Conservation (phyloP, 768 basidiomycete species). For the Tulasnella sp. region DNA sequence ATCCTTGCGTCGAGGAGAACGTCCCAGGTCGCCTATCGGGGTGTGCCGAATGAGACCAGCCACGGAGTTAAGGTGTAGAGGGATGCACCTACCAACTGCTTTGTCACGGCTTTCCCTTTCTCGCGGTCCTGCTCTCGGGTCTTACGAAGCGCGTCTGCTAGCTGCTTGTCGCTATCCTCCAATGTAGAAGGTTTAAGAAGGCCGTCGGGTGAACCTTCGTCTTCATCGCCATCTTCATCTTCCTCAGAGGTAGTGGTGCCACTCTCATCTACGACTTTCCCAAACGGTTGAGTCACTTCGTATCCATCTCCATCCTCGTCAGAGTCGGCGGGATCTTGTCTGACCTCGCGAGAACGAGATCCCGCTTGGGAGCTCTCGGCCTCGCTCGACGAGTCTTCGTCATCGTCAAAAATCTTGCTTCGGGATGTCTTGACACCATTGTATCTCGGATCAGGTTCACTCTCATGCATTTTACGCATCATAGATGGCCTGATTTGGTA, state of each 20-base stretch:
- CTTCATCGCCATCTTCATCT: constrained; percentile 21
- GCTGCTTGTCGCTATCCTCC: neutral
- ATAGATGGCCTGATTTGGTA: constrained; percentile 46
- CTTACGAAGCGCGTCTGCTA: constrained; percentile 36
- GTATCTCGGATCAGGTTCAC: constrained; percentile 68
- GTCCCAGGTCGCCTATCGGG: constrained; percentile 53
- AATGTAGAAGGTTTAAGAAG: constrained; percentile 6
- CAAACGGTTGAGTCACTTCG: neutral
- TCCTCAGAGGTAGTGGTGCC: constrained; percentile 16
- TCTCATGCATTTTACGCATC: constrained; percentile 53
- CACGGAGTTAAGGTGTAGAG: neutral
- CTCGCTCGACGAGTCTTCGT: constrained; percentile 31
- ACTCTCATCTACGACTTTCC: neutral
- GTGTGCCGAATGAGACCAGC: neutral
- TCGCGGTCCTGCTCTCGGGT: constrained; percentile 55
- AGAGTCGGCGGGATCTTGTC: constrained; percentile 22
- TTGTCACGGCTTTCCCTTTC: constrained; percentile 76
- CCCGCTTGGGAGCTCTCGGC: constrained; percentile 23
- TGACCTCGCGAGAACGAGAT: constrained; percentile 23
- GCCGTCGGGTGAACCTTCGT: constrained; percentile 18
- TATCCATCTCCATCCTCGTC: constrained; percentile 21
- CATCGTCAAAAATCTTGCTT: constrained; percentile 41
- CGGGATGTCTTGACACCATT: constrained; percentile 55
- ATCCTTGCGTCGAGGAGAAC: constrained; percentile 82
- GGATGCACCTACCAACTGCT: constrained; percentile 57